phyloP scores from a whole-genome alignment of 176 grass and related monocot genomes.

The Paspalum vaginatum region DNA sequence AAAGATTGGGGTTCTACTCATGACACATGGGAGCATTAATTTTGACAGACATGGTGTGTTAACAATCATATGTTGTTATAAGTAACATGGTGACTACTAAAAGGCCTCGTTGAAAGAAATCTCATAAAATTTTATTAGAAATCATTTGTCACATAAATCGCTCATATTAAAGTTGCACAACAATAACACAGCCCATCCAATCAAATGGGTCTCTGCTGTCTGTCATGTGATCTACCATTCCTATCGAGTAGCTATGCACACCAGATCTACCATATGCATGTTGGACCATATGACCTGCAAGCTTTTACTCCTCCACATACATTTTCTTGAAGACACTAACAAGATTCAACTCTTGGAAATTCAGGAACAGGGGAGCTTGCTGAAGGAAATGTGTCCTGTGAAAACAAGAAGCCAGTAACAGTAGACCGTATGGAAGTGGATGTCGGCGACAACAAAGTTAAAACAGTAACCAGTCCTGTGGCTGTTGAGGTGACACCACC shows the following conservation, averaged over 20 bases:
- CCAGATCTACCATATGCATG: background rate
- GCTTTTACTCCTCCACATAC: background rate
- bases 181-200: background rate
- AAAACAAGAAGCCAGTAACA: conserved; percentile 18
- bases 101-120: background rate
- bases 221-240: background rate
- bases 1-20: background rate
- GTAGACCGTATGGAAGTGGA: conserved; percentile 61
- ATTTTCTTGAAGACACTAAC: conserved; percentile 22
- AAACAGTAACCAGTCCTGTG: conserved; percentile 35
- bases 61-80: background rate
- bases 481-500: conserved; percentile 29
- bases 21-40: background rate
- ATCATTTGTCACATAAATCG: background rate
- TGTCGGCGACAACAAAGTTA: conserved; percentile 37
- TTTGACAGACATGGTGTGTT: background rate
- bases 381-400: conserved; percentile 42
- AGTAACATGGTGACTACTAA: background rate
- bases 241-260: background rate
- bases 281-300: background rate
- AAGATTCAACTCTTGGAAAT: conserved; percentile 12
- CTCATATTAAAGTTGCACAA: background rate
- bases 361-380: conserved; percentile 52
- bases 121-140: background rate
- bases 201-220: background rate